Evolutionary conservation across 495 filamentous ascomycete genomes (phyloP).

Genomic region (Aspergillus carlsbadensis): DNA sequence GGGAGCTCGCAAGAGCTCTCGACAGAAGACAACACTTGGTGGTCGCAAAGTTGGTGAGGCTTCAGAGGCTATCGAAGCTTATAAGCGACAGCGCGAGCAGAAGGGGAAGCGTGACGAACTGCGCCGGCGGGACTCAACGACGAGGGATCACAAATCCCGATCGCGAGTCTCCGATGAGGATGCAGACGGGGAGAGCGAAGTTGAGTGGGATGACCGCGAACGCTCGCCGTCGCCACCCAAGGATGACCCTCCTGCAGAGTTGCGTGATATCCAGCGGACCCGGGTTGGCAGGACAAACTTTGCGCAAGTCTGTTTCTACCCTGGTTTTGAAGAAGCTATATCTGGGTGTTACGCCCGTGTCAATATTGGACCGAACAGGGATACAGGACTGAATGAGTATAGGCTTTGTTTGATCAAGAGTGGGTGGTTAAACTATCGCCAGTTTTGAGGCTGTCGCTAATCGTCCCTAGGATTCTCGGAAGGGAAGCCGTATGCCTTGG

Average conservation of each 20-base stretch:
- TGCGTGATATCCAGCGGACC: constrained; percentile 79
- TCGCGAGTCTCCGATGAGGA: constrained; percentile 57
- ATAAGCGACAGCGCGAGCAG: constrained; percentile 82
- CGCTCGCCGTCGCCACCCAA: constrained; percentile 43
- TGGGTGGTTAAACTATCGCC: constrained; percentile 33
- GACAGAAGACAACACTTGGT: constrained; percentile 75
- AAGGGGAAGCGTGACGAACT: constrained; percentile 69
- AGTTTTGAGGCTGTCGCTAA: constrained; percentile 30
- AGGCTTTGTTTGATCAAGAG: constrained; percentile 84
- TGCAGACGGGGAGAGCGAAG: constrained; percentile 76
- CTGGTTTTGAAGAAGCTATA: constrained; percentile 79
- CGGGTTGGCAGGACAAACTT: constrained; percentile 80
- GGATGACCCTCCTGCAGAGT: constrained; percentile 61
- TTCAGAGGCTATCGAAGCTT: constrained; percentile 72
- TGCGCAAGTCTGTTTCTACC: constrained; percentile 83
- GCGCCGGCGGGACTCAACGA: constrained; percentile 62
- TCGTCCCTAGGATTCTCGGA: constrained; percentile 63
- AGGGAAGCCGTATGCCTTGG: constrained; percentile 78
- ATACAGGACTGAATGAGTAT: constrained; percentile 71
- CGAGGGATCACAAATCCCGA: constrained; percentile 54
- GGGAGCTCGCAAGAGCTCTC: constrained; percentile 72
- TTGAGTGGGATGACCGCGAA: constrained; percentile 64
- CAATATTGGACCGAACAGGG: constrained; percentile 68
- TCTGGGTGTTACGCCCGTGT: constrained; percentile 78
- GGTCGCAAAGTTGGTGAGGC: constrained; percentile 78